Evolutionary conservation across 2,329 filamentous ascomycete genomes (phyloP), one percentile per base, ranked within the genome.

Genomic region (Tolypocladium sp.): DNA sequence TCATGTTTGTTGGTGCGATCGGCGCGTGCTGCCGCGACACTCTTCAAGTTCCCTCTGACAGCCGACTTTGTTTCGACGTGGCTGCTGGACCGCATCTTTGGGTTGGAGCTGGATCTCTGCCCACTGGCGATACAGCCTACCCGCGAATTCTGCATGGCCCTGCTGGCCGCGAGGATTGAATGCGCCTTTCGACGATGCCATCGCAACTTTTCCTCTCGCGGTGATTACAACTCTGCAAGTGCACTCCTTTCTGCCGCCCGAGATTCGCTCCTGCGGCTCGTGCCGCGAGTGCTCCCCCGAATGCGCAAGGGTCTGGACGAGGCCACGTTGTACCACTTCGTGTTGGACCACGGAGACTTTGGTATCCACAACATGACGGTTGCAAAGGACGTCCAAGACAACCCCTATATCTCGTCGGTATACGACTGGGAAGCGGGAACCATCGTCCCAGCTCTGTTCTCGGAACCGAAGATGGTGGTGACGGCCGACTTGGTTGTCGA

Each of bases 291-390:
- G 4, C 59, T 68, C 2, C 66, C 67, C 4, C 38, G 46, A 10
- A 25, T 10, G 17, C 10, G 22, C 22, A 46, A 49, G 15, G 41
- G 51, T 4, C 20, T 38, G 20, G 49, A 54, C 13, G 51, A 66
- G 4, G 42, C 27, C 12, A 38, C 38, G 4, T 54, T 70, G 9
- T 71, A 71, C 59, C 68, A 65, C 25, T 62, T 70, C n/a, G 70
- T 72, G 56, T 65, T 73, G 27, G 67, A 73, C 4, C 69, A 73
- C 55, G 69, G 69, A 17, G 69, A 72, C 60, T 72, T 69, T 61
- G 70, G 70, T 46, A 67, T 70, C 49, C 68, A 72, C 58, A 72
- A 71, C 54, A 69, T 67, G 64, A 66, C 66, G 1, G 30, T 61
- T 33, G 37, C 42, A 13, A 35, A 20, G 20, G 55, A 51, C 27